phyloP scores from a whole-genome alignment of 192 early-diverging fungal genomes.

The Spinellus fusiger region DNA sequence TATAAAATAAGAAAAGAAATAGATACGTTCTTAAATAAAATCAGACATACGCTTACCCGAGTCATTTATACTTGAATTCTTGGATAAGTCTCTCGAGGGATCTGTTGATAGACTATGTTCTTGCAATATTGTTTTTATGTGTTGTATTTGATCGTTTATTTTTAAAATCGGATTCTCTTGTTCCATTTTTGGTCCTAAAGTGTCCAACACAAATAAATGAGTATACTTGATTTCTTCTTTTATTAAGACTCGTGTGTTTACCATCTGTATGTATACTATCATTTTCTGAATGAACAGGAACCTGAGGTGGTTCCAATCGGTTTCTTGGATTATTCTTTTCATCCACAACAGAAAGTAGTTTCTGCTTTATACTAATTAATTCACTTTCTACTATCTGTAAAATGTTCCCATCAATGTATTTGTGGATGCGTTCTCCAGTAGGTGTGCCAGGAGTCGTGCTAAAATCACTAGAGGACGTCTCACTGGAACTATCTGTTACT shows the following conservation, averaged over 20 bases:
- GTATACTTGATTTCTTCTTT: background rate
- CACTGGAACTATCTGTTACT: slow-evolving; percentile 64
- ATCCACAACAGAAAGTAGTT: slow-evolving; percentile 49
- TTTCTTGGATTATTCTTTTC: slow-evolving; percentile 64
- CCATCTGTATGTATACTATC: background rate
- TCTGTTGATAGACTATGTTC: too few species aligned
- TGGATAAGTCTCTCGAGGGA: too few species aligned
- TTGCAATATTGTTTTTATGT: too few species aligned
- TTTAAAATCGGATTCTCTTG: too few species aligned
- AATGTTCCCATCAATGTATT: slow-evolving; percentile 69
- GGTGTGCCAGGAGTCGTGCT: slow-evolving; percentile 57
- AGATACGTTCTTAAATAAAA: too few species aligned
- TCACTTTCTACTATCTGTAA: slow-evolving; percentile 57
- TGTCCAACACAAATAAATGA: too few species aligned
- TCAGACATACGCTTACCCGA: too few species aligned
- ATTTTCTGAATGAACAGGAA: too few species aligned
- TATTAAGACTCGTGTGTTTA: background rate
- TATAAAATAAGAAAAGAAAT: too few species aligned
- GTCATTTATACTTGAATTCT: too few species aligned
- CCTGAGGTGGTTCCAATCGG: slow-evolving; percentile 31
- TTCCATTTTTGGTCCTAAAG: too few species aligned
- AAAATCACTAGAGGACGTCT: slow-evolving; percentile 45
- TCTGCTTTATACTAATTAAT: slow-evolving; percentile 46
- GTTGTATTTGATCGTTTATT: too few species aligned
- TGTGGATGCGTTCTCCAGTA: slow-evolving; percentile 60